Base-by-base conservation (phyloP, 768 basidiomycete species). In the Tylopilus balloui region DNA sequence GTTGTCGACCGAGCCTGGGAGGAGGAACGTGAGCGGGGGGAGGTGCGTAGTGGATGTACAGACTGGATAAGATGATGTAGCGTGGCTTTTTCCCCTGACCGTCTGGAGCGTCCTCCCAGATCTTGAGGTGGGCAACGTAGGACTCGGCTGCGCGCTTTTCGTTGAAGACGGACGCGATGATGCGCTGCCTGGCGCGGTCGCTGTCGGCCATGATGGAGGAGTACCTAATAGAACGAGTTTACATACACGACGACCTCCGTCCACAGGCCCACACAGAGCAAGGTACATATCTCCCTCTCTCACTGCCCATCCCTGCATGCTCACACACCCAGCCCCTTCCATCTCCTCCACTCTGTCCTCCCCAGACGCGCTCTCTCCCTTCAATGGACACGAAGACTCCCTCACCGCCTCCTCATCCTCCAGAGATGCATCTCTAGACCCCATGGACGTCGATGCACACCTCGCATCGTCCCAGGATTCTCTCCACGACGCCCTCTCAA, bases 41-140 rank as follows among this genome's bases (percentile, higher is more conserved):
- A 1, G 21, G 25, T 9, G 24, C 8, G 24, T 25, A 8, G 7
- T 34, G 20, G 13, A 4, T 17, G 45, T n/a, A 83, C 89, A 71
- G 75, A 94, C 94, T 81, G 57, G 93, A 88, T 25, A 98, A 71
- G 51, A 97, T 75, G 51, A 98, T 87, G 68, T 91, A 98, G 56
- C 95, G 78, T 34, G 91, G 85, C 68, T 98, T 98, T 64, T 72
- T 77, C 19, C 80, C 84, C 12, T 80, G 82, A 10, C 79, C 80
- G 49, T 87, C 88, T 8, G 78, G 77, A 38, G 80, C 77, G 58
- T 95, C 91, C 71, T 98, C 95, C 84, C 85, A 92, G 24, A 97
- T 91, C 75, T 94, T 96, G 66, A 95, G 58, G 69, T 94, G 93
- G 32, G 84, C 77, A 50, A 94, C 81, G 65, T 96, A 94, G 17